Conservation (phyloP, 31 red algal species). For the Odonthalia washingtoniensis region DNA sequence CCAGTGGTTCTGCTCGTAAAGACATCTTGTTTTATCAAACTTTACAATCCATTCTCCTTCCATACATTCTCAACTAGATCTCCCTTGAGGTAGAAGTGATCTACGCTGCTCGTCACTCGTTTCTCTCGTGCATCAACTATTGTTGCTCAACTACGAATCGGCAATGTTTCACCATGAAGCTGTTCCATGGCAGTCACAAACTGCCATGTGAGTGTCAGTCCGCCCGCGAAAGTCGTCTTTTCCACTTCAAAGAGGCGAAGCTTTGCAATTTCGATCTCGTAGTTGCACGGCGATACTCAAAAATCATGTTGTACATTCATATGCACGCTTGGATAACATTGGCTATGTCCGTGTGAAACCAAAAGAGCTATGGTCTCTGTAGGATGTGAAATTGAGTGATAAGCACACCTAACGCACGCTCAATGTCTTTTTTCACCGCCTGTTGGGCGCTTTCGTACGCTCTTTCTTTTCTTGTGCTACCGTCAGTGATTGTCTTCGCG, state of each 20-base stretch:
- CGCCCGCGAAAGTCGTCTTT: neutral
- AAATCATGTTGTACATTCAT: conserved; percentile 47
- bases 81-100: neutral
- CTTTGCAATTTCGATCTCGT: neutral
- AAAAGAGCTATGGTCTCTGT: conserved; percentile 11
- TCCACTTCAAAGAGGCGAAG: neutral
- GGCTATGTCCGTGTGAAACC: conserved; percentile 30
- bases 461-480: neutral
- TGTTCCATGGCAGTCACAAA: neutral
- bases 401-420: conserved; percentile 49
- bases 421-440: conserved; percentile 37
- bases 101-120: neutral
- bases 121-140: neutral
- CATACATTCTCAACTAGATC: neutral
- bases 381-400: conserved; percentile 30
- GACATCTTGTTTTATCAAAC: neutral
- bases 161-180: neutral
- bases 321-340: conserved; percentile 47
- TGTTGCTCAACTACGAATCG: neutral
- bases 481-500: neutral
- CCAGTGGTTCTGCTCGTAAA: neutral
- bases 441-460: conserved; percentile 29
- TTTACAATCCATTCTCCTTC: neutral
- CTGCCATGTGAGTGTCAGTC: neutral
- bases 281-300: conserved; percentile 3